Base-by-base conservation (phyloP, 345 rosid species). In the Diplotaxis tenuifolia region DNA sequence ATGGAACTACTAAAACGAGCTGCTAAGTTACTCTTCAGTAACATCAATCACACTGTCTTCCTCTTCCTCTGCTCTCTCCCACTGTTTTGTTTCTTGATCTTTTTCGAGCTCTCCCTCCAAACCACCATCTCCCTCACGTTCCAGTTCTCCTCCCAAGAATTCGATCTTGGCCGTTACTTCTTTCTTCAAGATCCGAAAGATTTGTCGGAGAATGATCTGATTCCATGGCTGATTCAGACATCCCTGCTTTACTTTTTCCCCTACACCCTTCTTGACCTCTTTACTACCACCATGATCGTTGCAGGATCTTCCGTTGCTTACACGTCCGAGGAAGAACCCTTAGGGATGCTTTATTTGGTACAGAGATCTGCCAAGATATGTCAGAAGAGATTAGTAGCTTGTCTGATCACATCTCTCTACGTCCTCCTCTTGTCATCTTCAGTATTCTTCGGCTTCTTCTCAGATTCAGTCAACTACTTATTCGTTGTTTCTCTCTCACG, bases 351-450 rank as follows among this genome's bases (percentile, higher is more conserved):
- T 25, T 73, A 62, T 0, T 15, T 67, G 55, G 45, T 73, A 4
- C 21, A 6, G 22, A 76, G 27, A 34, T 38, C 75, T 5, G 8
- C 67, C 12, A 59, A 71, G 5, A 66, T 47, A 42, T 75, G 73
- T 18, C 38, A 19, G 54, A 56, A 54, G 16, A 74, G 80, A 32
- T 6, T 79, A n/a, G 38, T 16, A 60, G 85, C 87, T 25, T 84
- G 85, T 32, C 42, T 83, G 21, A 58, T 85, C 11, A 82, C 89
- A 32, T 85, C 81, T 18, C 22, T 81, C 5, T 83, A 74, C 63
- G 81, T 70, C 23, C 75, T 77, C 36, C 8, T 75, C 38, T 68
- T 78, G 58, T 82, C 81, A 32, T 70, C 76, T 5, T 55, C 66
- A 38, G 70, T 66, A 25, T 54, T 80, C 31, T 40, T 68, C 7